phyloP scores from a whole-genome alignment of 306 rosid genomes.

The Rubus parviflorus region DNA sequence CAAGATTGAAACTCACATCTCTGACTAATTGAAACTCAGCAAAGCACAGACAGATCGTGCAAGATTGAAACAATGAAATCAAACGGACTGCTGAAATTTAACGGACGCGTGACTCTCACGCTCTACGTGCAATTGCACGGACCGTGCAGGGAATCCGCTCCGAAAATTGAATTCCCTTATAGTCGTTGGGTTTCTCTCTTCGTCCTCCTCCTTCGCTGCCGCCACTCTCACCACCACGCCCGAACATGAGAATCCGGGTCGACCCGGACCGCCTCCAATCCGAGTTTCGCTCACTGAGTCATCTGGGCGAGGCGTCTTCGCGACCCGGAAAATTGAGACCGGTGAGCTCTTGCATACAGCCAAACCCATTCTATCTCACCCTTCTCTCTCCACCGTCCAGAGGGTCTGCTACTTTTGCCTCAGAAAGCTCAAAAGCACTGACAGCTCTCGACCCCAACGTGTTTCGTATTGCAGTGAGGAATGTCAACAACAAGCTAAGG shows the following conservation, averaged over 20 bases:
- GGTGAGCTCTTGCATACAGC: constrained; percentile 85
- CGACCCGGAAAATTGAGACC: constrained; percentile 62
- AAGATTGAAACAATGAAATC: too few relatives aligned
- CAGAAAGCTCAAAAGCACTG: constrained; percentile 29
- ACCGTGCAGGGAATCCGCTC: too few relatives aligned
- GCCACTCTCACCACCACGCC: constrained; percentile 21
- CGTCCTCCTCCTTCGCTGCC: constrained; percentile 11
- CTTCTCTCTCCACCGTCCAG: constrained; percentile 46
- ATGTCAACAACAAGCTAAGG: constrained; percentile 55
- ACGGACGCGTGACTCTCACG: too few relatives aligned
- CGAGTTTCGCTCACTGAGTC: constrained; percentile 68
- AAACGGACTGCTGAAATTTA: too few relatives aligned
- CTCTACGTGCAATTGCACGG: too few relatives aligned
- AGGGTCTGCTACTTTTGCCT: constrained; percentile 70
- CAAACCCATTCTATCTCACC: constrained; percentile 63
- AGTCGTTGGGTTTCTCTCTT: constrained; percentile 41
- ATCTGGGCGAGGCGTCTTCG: constrained; percentile 80
- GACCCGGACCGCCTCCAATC: constrained; percentile 64
- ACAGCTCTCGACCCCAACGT: constrained; percentile 11
- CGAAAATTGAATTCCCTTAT: too few relatives aligned
- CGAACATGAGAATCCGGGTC: constrained; percentile 20
- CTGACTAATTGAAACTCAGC: too few relatives aligned
- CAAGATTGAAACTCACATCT: too few relatives aligned
- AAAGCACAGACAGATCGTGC: too few relatives aligned
- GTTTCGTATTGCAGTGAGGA: constrained; percentile 52